phyloP scores from a whole-genome alignment of 805 yeast genomes.

The baker's yeast (Saccharomyces cerevisiae) region DNA sequence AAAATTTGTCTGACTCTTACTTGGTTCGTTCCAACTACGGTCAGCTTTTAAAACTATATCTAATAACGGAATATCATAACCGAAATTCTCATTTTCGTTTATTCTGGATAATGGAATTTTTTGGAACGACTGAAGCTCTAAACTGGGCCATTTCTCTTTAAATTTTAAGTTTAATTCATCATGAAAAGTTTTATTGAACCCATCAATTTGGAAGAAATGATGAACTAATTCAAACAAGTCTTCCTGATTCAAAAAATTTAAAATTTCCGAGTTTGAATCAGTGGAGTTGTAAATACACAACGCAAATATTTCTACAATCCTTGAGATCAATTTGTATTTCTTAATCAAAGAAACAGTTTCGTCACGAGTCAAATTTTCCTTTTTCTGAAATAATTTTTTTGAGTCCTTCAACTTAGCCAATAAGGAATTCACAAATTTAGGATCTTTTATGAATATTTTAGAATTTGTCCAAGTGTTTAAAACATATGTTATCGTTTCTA shows the following conservation, averaged over 20 bases:
- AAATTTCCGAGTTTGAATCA: conserved; percentile 36
- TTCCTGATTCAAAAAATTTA: conserved; percentile 33
- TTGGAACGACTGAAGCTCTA: conserved; percentile 44
- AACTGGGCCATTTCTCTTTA: conserved; percentile 39
- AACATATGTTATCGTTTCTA: conserved; percentile 67
- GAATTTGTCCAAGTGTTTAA: conserved; percentile 71
- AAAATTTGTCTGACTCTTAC: conserved; percentile 23
- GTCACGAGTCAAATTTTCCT: conserved; percentile 2
- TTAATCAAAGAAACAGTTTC: conserved; percentile 39
- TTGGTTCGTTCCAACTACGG: conserved; percentile 36
- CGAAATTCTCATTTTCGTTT: conserved; percentile 43
- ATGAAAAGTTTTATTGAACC: conserved; percentile 41
- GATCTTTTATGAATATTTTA: conserved; percentile 43
- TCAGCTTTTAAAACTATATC: conserved; percentile 46
- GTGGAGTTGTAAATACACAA: conserved; percentile 55
- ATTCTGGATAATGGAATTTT: conserved; percentile 38
- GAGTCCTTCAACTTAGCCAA: conserved; percentile 33
- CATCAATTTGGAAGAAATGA: conserved; percentile 37
- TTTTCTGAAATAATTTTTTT: conserved; percentile 11
- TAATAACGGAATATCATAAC: conserved; percentile 55
- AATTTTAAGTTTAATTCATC: conserved; percentile 40
- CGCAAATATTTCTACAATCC: conserved; percentile 69
- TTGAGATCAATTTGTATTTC: conserved; percentile 51
- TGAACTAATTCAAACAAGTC: conserved; percentile 29
- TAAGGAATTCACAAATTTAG: conserved; percentile 28